Evolutionary conservation across 495 filamentous ascomycete species (phyloP).

Genomic region (Daldinia caldariorum): DNA sequence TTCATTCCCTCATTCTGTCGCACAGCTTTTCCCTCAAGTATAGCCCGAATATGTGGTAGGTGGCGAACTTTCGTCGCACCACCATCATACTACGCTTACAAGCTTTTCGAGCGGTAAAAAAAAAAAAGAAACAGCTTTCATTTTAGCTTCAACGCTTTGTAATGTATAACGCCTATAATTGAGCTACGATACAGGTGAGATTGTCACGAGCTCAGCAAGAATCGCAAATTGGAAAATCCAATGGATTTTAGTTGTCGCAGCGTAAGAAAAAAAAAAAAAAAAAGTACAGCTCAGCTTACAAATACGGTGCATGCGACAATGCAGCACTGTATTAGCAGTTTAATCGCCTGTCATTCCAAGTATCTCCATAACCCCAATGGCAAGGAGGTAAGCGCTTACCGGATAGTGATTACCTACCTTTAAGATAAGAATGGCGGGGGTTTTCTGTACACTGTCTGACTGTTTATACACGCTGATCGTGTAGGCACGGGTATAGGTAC

Average conservation of each 20-base stretch:
- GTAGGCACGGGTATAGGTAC: neutral
- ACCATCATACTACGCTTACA: slow-evolving; percentile 38
- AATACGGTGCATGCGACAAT: slow-evolving; percentile 4
- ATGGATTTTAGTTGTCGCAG: neutral
- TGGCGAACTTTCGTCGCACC: slow-evolving; percentile 41
- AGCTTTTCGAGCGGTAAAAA: slow-evolving; percentile 15
- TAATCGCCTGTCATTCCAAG: slow-evolving; percentile 3
- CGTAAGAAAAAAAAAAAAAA: neutral
- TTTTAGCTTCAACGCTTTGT: slow-evolving; percentile 24
- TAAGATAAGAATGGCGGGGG: slow-evolving; percentile 1
- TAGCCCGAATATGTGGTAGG: slow-evolving; percentile 17
- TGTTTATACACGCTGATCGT: neutral
- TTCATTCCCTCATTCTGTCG: slow-evolving; percentile 32
- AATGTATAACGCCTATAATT: slow-evolving; percentile 6
- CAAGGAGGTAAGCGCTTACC: neutral
- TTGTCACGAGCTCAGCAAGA: slow-evolving; percentile 20
- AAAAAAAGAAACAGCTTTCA: slow-evolving; percentile 14
- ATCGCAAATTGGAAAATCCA: slow-evolving; percentile 17
- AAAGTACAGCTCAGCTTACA: slow-evolving; percentile 2
- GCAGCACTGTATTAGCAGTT: neutral
- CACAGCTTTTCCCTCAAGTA: slow-evolving; percentile 23
- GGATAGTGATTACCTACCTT: neutral
- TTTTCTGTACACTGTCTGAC: neutral
- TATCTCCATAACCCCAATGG: neutral
- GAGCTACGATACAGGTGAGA: slow-evolving; percentile 14